A percentile compares a stretch with the other conserved stretches of the same genome.
These are phyloP conservation scores for Gracilaria domingensis DNA, from an alignment of 23 red algal genomes.

Conservation along the genomic window DNA sequence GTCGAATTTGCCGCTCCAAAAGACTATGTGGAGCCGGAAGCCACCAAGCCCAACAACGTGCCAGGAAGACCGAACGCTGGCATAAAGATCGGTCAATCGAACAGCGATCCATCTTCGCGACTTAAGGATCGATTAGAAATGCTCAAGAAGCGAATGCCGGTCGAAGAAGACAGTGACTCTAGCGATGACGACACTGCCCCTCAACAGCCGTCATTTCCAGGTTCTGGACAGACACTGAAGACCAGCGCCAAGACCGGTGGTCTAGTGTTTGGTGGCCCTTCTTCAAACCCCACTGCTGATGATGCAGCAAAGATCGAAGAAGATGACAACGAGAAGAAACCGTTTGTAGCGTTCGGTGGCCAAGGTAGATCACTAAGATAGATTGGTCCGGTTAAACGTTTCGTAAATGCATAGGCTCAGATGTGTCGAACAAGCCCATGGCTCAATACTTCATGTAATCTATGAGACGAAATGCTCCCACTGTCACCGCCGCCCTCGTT, in stretches of 20 bases:
- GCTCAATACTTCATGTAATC: background rate
- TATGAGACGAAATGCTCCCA: background rate
- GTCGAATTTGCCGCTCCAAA: conserved; percentile 95
- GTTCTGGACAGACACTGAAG: conserved; percentile 73
- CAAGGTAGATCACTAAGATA: conserved; percentile 67
- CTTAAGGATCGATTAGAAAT: conserved; percentile 74
- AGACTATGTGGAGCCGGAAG: conserved; percentile 82
- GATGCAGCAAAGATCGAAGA: conserved; percentile 5
- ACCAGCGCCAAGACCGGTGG: conserved; percentile 30
- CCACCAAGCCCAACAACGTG: conserved; percentile 10
- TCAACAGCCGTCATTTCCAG: conserved; percentile 52
- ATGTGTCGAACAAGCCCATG: background rate
- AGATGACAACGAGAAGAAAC: conserved; percentile 66
- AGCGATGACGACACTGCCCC: conserved; percentile 61
- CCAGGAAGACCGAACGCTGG: background rate
- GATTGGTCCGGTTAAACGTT: background rate
- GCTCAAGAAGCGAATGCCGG: conserved; percentile 62
- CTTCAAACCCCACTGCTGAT: background rate
- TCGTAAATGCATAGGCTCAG: background rate
- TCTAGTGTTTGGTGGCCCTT: conserved; percentile 59
- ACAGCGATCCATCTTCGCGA: conserved; percentile 41
- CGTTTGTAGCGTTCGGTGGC: conserved; percentile 78
- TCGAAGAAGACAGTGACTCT: conserved; percentile 69
- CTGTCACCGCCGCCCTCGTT: too few species aligned
- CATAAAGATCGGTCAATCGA: conserved; percentile 8